Base-by-base conservation (phyloP, 2,329 filamentous ascomycete genomes). In the Alternaria longipes region DNA sequence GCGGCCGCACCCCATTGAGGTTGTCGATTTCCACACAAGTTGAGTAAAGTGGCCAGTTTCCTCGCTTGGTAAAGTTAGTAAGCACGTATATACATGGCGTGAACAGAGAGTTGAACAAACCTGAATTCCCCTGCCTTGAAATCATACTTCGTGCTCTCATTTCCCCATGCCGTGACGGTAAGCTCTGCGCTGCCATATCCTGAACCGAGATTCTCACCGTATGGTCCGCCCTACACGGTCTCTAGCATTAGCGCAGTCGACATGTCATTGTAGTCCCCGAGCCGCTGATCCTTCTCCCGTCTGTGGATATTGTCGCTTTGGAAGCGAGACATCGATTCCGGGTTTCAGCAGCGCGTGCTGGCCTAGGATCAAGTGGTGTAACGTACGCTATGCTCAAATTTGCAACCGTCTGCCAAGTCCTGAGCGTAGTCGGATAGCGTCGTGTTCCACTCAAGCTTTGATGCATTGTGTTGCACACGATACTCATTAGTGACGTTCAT, bases 401-500 rank as follows among this genome's bases (percentile, higher is more conserved):
- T 70, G 68, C 83, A 84, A 18, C 70, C 62, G 5, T 77, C 56
- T 0, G 81, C 79, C 80, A 82, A 91, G 2, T 79, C 68, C 3
- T 68, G 62, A 0, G 89, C 88, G 63, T 84, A 89, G 5, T 74
- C 67, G 1, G 85, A 85, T 8, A 91, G 83, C 0, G 88, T 89
- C 5, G 78, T 68, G 79, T 93, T 92, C 90, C 90, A 93, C 4
- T 66, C 62, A 3, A 92, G 72, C 75, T 6, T 64, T 16, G 32
- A 36, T 36, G 32, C 32, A 36, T 36, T 38, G 16, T 38, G 36
- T 8, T 38, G 36, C 36, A 18, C 62, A 24, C 90, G 87, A 80
- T 89, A 91, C 52, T 81, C 75, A 77, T 92, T 92, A 42, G 87
- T 91, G 70, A 83, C 84, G 74, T 86, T 85, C 54, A 92, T 83